Base-by-base conservation (phyloP, 352 stramenopile species). In the Phytophthora niederhauseri region DNA sequence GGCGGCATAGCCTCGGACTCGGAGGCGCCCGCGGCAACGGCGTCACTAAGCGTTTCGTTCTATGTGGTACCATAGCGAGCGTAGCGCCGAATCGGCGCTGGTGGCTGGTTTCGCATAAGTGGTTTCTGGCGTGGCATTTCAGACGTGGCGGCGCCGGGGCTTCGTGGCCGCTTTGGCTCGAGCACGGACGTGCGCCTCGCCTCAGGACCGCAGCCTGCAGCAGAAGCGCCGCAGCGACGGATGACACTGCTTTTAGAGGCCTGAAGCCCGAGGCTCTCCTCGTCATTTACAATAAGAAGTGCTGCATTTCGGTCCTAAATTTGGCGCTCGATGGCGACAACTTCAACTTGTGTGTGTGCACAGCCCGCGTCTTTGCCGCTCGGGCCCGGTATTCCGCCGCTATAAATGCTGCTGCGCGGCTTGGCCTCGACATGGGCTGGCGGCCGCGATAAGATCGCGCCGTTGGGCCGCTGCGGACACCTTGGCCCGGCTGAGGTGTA, bases 21-120 rank as follows among this genome's bases (percentile, higher is more conserved):
- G 15, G 5, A 45, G 36, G 14, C 14, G 20, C 72, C 54, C 7
- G 6, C 45, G n/a, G 45, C n/a, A 28, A 28, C n/a, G 20, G 22
- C 69, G 3, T 24, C 43, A 11, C 36, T 45, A n/a, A 74, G 66
- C 38, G 57, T 63, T 69, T 72, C 66, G 38, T 77, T 77, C 46
- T 62, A 22, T 50, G 70, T 74, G 34, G 46, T 67, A 36, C 24
- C 45, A 6, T 69, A 73, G 67, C 56, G 12, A 17, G 34, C 34
- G 28, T 31, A 31, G 28, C 28, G 28, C 28, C 28, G 28, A 31
- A 31, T 31, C 28, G 28, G 28, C 28, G 28, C 28, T 31, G 28
- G 34, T 41, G 14, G 34, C 34, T 14, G 14, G 34, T 41, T 41
- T 41, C 34, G 34, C 34, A 41, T 41, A 41, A 9, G 14, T 41